Percentiles rank a stretch among this genome's conserved stretches.
Evolutionary conservation across 2,329 filamentous ascomycete species (phyloP).

Genomic region (Pseudogymnoascus sp.): DNA sequence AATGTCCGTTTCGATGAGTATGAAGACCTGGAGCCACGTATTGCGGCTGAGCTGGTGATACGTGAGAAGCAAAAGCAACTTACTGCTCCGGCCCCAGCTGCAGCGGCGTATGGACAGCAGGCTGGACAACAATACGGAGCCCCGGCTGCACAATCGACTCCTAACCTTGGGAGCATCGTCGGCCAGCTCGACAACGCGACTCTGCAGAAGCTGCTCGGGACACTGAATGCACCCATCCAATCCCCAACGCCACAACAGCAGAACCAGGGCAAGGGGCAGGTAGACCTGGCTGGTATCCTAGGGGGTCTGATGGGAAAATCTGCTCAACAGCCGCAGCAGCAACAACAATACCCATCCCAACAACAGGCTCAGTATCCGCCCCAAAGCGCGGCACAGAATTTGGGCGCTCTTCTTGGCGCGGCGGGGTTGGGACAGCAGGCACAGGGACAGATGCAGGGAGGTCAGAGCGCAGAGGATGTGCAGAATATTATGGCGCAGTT

Average conservation of each 20-base stretch:
- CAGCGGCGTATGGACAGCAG: slow-evolving; percentile 30
- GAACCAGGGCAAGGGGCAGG: slow-evolving; percentile 20
- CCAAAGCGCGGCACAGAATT: slow-evolving; percentile 21
- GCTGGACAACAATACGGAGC: slow-evolving; percentile 28
- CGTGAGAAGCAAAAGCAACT: slow-evolving; percentile 54
- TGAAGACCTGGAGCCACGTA: slow-evolving; percentile 67
- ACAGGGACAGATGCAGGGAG: slow-evolving; percentile 20
- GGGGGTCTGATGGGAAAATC: slow-evolving; percentile 22
- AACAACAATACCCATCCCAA: slow-evolving; percentile 25
- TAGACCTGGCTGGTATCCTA: slow-evolving; percentile 28
- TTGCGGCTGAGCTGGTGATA: slow-evolving; percentile 74
- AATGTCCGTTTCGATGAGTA: slow-evolving; percentile 86
- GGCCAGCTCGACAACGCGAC: slow-evolving; percentile 61
- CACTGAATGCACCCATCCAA: slow-evolving; percentile 34
- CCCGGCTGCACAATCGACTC: slow-evolving; percentile 31
- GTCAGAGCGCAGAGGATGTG: slow-evolving; percentile 46
- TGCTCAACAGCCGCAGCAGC: slow-evolving; percentile 28
- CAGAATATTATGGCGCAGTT: slow-evolving; percentile 71
- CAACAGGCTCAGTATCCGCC: slow-evolving; percentile 26
- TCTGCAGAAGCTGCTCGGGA: slow-evolving; percentile 63
- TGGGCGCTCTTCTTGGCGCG: slow-evolving; percentile 23
- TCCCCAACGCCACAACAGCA: slow-evolving; percentile 18
- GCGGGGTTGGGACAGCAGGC: slow-evolving; percentile 16
- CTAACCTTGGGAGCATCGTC: slow-evolving; percentile 59
- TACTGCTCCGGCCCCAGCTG: slow-evolving; percentile 30